Evolutionary conservation across 208 protist genomes (phyloP).

Genomic region (Blechomonas ayalai): DNA sequence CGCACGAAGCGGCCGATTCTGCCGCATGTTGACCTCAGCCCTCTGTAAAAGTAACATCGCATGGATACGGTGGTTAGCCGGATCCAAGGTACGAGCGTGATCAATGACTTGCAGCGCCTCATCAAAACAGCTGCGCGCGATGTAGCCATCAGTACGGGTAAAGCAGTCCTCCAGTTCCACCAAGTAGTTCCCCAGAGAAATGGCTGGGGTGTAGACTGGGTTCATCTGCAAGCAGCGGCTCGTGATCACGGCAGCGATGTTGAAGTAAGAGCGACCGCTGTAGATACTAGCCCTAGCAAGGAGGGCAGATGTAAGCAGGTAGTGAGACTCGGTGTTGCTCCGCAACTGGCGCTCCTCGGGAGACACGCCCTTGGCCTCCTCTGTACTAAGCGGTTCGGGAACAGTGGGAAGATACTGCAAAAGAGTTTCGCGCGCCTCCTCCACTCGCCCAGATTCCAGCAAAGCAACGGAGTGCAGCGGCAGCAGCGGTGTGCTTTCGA

Average conservation of each 20-base stretch:
- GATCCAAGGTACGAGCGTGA: slow-evolving; percentile 46
- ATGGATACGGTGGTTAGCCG: slow-evolving; percentile 25
- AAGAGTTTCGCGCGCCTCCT: slow-evolving; percentile 43
- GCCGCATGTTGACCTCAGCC: slow-evolving; percentile 32
- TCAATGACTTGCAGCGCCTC: slow-evolving; percentile 22
- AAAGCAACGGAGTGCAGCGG: slow-evolving; percentile 50
- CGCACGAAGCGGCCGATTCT: slow-evolving; percentile 23
- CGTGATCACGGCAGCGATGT: slow-evolving; percentile 60
- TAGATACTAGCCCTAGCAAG: slow-evolving; percentile 75
- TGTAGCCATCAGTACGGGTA: slow-evolving; percentile 11
- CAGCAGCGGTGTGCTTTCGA: slow-evolving; percentile 42
- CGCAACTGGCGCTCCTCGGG: slow-evolving; percentile 32
- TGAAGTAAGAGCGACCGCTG: slow-evolving; percentile 59
- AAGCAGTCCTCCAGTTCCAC: slow-evolving; percentile 53
- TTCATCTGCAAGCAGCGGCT: slow-evolving; percentile 48
- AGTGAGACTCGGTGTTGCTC: slow-evolving; percentile 44
- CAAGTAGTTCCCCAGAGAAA: slow-evolving; percentile 61
- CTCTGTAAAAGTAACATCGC: slow-evolving; percentile 34
- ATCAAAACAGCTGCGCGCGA: slow-evolving; percentile 17
- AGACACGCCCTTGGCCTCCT: slow-evolving; percentile 2
- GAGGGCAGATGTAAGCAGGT: slow-evolving; percentile 49
- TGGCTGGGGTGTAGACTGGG: slow-evolving; percentile 44
- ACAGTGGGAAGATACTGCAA: slow-evolving; percentile 65
- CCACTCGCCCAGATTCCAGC: slow-evolving; percentile 34
- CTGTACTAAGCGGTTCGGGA: slow-evolving; percentile 15